Conservation (phyloP, 164 flowering plant genomes). For the Tinospora cordifolia region DNA sequence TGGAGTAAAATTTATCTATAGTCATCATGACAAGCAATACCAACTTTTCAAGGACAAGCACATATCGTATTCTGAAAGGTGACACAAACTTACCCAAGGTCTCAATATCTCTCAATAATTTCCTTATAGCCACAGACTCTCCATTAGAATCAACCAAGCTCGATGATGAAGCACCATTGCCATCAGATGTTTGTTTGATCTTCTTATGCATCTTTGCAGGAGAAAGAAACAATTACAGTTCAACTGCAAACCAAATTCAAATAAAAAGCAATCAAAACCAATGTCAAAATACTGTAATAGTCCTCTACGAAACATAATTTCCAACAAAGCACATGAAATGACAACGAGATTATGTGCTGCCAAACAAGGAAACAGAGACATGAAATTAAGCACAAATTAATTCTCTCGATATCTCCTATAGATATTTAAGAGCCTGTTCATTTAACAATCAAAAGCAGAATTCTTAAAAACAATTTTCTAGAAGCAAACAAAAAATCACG, state of each 20-base stretch:
- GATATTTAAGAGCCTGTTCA: too few relatives aligned
- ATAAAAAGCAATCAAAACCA: neutral
- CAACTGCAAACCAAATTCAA: conserved; percentile 4
- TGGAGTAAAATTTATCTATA: too few relatives aligned
- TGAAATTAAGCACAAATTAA: too few relatives aligned
- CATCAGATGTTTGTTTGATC: conserved; percentile 15
- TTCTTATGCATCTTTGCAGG: conserved; percentile 5
- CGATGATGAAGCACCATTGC: conserved; percentile 7
- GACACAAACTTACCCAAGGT: conserved; percentile 29
- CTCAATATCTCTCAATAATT: conserved; percentile 47
- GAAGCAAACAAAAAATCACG: too few relatives aligned
- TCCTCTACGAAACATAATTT: too few relatives aligned
- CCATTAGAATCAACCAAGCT: conserved; percentile 17
- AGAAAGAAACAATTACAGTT: neutral
- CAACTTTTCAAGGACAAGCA: neutral
- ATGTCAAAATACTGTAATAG: too few relatives aligned
- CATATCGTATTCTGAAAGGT: neutral
- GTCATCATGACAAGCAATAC: neutral
- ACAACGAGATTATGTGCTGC: too few relatives aligned
- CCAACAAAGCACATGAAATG: too few relatives aligned
- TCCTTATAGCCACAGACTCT: conserved; percentile 25
- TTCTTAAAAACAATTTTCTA: too few relatives aligned
- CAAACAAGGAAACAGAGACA: too few relatives aligned
- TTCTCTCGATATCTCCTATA: too few relatives aligned
- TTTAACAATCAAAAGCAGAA: too few relatives aligned